Evolutionary conservation across 768 basidiomycete species (phyloP).

Genomic region (Auriscalpium vulgare): DNA sequence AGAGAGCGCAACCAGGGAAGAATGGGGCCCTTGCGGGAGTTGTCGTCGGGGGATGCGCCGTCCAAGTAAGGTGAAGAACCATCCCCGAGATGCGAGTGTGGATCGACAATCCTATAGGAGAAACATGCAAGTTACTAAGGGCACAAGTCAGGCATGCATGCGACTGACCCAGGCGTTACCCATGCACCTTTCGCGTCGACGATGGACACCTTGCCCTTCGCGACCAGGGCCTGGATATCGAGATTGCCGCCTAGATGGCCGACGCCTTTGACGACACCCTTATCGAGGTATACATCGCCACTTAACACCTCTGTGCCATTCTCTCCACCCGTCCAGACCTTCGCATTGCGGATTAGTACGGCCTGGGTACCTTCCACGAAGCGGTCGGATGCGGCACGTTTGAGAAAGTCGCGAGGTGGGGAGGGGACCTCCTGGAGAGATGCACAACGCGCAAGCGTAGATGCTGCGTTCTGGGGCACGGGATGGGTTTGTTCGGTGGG

Average conservation of each 20-base stretch:
- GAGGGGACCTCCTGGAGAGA: constrained; percentile 33
- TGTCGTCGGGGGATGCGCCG: constrained; percentile 30
- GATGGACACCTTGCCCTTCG: constrained; percentile 26
- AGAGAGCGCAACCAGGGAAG: constrained; percentile 70
- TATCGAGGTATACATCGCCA: constrained; percentile 64
- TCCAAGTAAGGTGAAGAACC: constrained; percentile 17
- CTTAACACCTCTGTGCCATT: constrained; percentile 60
- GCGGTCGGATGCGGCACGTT: constrained; percentile 52
- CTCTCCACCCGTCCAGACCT: constrained; percentile 72
- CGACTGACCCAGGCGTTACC: constrained; percentile 62
- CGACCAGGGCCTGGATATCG: constrained; percentile 10
- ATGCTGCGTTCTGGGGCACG: neutral
- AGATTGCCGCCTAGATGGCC: constrained; percentile 33
- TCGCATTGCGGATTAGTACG: constrained; percentile 64
- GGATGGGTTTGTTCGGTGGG: neutral
- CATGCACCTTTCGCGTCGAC: constrained; percentile 63
- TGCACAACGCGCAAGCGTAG: constrained; percentile 27
- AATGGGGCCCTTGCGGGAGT: constrained; percentile 34
- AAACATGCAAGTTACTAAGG: neutral
- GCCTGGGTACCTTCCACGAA: constrained; percentile 57
- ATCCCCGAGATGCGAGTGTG: constrained; percentile 42
- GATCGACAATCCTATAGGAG: constrained; percentile 31
- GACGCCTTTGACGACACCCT: constrained; percentile 55
- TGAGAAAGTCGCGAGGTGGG: constrained; percentile 37
- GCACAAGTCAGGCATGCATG: neutral